These are phyloP conservation scores for Pelargonium fulgidum DNA, from an alignment of 441 rosid genomes.

Conservation along the genomic window DNA sequence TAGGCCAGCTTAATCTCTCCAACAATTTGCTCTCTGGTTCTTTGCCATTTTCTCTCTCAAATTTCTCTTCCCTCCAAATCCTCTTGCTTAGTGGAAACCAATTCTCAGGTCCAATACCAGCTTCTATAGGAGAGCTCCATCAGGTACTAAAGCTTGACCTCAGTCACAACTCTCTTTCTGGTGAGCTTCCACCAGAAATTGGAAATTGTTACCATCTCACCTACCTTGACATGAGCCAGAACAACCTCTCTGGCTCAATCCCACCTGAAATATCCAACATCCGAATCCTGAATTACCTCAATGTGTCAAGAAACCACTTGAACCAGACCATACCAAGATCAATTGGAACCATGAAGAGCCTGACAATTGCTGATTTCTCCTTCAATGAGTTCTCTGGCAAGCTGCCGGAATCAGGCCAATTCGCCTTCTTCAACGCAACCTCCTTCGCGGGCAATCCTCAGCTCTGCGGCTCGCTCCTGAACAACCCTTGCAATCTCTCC, in stretches of 20 bases:
- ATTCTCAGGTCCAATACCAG: slow-evolving; percentile 41
- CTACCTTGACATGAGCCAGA: slow-evolving; percentile 44
- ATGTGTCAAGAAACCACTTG: slow-evolving; percentile 43
- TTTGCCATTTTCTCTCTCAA: slow-evolving; percentile 38
- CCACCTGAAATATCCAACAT: slow-evolving; percentile 36
- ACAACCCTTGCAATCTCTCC: slow-evolving; percentile 42
- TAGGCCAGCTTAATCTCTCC: slow-evolving; percentile 39
- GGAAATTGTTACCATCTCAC: slow-evolving; percentile 41
- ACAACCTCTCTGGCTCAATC: slow-evolving; percentile 44
- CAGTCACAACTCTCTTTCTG: slow-evolving; percentile 36
- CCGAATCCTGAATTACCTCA: slow-evolving; percentile 42
- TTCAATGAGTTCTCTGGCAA: slow-evolving; percentile 46
- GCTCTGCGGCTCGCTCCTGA: slow-evolving; percentile 40
- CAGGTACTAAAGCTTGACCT: slow-evolving; percentile 43
- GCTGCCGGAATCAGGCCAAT: slow-evolving; percentile 45
- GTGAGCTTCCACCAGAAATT: slow-evolving; percentile 37
- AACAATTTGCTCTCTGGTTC: slow-evolving; percentile 38
- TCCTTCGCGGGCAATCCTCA: slow-evolving; percentile 52
- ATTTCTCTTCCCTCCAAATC: slow-evolving; percentile 39
- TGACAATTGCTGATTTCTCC: slow-evolving; percentile 43
- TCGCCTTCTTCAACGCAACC: slow-evolving; percentile 37
- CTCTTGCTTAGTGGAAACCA: slow-evolving; percentile 40
- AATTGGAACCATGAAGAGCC: slow-evolving; percentile 41
- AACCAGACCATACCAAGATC: slow-evolving; percentile 32
- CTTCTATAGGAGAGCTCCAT: slow-evolving; percentile 33